Conservation (phyloP, 768 basidiomycete genomes). For the Coprinopsis sp. region DNA sequence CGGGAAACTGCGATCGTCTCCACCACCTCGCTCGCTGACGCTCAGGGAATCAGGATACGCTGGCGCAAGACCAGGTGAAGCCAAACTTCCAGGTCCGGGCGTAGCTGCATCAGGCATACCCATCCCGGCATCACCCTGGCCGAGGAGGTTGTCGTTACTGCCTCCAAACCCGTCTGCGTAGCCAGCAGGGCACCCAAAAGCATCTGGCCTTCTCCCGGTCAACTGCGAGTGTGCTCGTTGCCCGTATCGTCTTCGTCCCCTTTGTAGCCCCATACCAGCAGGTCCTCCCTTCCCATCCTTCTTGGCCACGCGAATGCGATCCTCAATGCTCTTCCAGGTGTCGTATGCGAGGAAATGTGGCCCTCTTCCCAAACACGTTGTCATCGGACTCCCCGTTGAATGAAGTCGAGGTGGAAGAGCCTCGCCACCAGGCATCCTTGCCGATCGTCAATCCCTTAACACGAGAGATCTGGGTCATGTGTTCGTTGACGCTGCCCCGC, state of each 20-base stretch:
- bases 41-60: constrained; percentile 46
- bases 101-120: too few relatives aligned
- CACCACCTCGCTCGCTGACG: constrained; percentile 28
- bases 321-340: constrained; percentile 85
- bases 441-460: constrained; percentile 79
- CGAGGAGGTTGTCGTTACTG: constrained; percentile 59
- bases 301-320: constrained; percentile 62
- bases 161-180: neutral
- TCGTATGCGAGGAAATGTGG: constrained; percentile 64
- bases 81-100: too few relatives aligned
- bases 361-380: constrained; percentile 20
- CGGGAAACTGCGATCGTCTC: constrained; percentile 64
- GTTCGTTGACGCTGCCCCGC: constrained; percentile 59
- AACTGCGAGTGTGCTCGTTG: constrained; percentile 65
- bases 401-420: neutral
- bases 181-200: too few relatives aligned
- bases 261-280: constrained; percentile 20
- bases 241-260: constrained; percentile 66
- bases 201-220: too few relatives aligned
- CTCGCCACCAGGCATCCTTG: constrained; percentile 55
- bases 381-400: neutral
- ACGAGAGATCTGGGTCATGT: constrained; percentile 69
- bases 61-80: too few relatives aligned
- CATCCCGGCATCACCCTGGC: too few relatives aligned
- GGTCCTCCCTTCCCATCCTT: constrained; percentile 40